A percentile compares a stretch with the other conserved stretches of the same genome.
Evolutionary conservation across 495 filamentous ascomycete species (phyloP).

Genomic region (Penicillium paxilli): DNA sequence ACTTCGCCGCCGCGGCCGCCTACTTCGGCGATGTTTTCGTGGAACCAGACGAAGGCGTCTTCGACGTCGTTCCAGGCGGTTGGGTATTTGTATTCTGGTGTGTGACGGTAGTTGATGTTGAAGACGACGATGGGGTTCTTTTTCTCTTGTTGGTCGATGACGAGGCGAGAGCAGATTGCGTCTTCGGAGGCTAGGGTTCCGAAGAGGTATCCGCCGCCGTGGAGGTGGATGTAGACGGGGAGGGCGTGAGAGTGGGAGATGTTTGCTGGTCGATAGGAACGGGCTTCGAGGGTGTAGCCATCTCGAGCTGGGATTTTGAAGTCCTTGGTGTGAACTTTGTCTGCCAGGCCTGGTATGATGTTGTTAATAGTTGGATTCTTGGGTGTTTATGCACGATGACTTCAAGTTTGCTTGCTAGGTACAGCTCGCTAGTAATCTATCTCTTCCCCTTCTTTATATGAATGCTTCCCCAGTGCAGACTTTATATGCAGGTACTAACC

Average conservation of each 20-base stretch:
- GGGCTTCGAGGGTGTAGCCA: slow-evolving; percentile 37
- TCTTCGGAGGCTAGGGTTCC: slow-evolving; percentile 48
- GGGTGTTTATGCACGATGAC: neutral
- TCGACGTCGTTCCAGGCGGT: slow-evolving; percentile 47
- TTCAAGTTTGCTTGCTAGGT: too few relatives aligned
- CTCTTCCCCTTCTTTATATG: too few relatives aligned
- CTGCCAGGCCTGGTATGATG: slow-evolving; percentile 11
- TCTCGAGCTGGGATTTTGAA: slow-evolving; percentile 42
- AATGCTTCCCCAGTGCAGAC: neutral
- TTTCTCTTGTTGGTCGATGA: slow-evolving; percentile 22
- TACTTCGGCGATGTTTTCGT: slow-evolving; percentile 31
- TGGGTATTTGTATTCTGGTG: slow-evolving; percentile 43
- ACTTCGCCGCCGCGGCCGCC: slow-evolving; percentile 36
- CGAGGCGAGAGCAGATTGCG: slow-evolving; percentile 41
- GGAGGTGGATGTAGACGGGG: slow-evolving; percentile 49
- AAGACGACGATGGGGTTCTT: slow-evolving; percentile 34
- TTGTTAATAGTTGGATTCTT: neutral
- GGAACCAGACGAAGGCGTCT: slow-evolving; percentile 49
- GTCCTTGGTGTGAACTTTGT: slow-evolving; percentile 29
- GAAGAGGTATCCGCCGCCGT: slow-evolving; percentile 53
- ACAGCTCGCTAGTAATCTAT: too few relatives aligned
- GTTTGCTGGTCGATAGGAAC: slow-evolving; percentile 40
- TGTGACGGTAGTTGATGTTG: slow-evolving; percentile 50
- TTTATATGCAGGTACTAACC: slow-evolving; percentile 13
- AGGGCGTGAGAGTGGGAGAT: slow-evolving; percentile 24